A percentile compares a stretch with the other conserved stretches of the same genome.
These are phyloP conservation scores for Ophiostoma triangulosporum DNA, from an alignment of 2,329 filamentous ascomycete species.

Conservation along the genomic window DNA sequence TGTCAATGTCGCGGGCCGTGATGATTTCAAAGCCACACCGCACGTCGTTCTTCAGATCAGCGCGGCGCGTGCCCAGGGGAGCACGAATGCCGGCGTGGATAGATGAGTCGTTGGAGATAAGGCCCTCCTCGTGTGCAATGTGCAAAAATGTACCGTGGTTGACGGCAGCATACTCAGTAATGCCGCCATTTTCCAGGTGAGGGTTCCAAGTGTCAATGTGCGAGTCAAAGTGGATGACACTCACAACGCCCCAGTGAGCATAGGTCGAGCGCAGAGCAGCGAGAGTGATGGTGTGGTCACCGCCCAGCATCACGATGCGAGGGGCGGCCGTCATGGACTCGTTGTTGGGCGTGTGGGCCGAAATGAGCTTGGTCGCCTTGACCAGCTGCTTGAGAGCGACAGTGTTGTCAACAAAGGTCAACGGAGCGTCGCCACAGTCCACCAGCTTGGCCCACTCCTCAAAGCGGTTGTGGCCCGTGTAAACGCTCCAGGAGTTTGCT, in stretches of 20 bases:
- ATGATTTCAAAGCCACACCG: constrained; percentile 46
- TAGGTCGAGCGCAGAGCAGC: constrained; percentile 47
- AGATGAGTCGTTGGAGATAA: constrained; percentile 40
- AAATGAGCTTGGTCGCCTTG: constrained; percentile 34
- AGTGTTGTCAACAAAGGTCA: constrained; percentile 65
- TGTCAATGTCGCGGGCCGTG: constrained; percentile 55
- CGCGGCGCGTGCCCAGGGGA: constrained; percentile 32
- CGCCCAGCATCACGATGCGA: constrained; percentile 48
- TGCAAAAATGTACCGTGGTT: constrained; percentile 51
- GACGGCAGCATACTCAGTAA: constrained; percentile 46
- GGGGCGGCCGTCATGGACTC: constrained; percentile 28
- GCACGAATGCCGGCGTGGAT: constrained; percentile 50
- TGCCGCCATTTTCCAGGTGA: constrained; percentile 39
- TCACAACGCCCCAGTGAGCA: constrained; percentile 35
- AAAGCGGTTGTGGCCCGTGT: constrained; percentile 46
- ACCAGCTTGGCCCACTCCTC: constrained; percentile 58
- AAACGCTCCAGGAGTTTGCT: constrained; percentile 16
- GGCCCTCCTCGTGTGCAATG: constrained; percentile 46
- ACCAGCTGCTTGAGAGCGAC: constrained; percentile 63
- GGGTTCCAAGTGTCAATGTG: constrained; percentile 58
- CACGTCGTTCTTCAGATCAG: constrained; percentile 41
- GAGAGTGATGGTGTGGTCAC: constrained; percentile 51
- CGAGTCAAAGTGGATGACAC: constrained; percentile 49
- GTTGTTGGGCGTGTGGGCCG: constrained; percentile 25
- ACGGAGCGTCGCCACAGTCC: constrained; percentile 67